Evolutionary conservation across 805 yeast species (phyloP), one percentile per base, ranked within the genome.

Genomic region (Metschnikowia gelsemii): DNA sequence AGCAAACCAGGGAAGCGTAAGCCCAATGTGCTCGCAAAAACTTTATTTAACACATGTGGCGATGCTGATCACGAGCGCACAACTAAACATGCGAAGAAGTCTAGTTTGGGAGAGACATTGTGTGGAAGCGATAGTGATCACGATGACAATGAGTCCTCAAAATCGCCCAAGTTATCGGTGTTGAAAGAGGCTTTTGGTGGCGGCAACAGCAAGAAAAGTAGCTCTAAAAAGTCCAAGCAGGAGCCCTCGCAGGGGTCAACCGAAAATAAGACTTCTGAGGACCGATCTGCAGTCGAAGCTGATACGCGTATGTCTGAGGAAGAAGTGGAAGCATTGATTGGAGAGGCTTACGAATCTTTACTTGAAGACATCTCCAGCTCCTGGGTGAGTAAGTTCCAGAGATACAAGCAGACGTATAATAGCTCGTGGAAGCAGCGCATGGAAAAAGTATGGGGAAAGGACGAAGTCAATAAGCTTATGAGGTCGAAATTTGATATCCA

Each of bases 401-500:
- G 50, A 19, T 68, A 62, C 50, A 52, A 59, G 14, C 24, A 35
- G 7, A 50, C 51, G 6, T 57, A 62, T 38, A 38, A 50, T 14
- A 43, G 51, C 7, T 47, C 45, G 6, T 66, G 71, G 70, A 49
- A 43, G 23, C 37, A 46, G 14, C 53, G 66, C 32, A 38, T 52
- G 27, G 51, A 49, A 5, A 47, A 53, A 14, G 56, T 58, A 2
- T 70, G 72, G 72, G 72, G 69, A 1, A 47, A 50, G 2, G 74
- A 68, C 20, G 47, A 41, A 4, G 54, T 70, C 27, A 60, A 47
- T 40, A 59, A 62, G 9, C 42, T 55, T 4, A 59, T 69, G 17
- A 48, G 51, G 17, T 59, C 60, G 7, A 66, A 66, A 46, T 70
- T 55, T 43, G 62, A 64, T 22, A 63, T 70, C 16, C 54, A 68